Percentiles rank a stretch among this genome's conserved stretches.
Evolutionary conservation across 768 basidiomycete genomes (phyloP).

Genomic region (Trametes gibbosa): DNA sequence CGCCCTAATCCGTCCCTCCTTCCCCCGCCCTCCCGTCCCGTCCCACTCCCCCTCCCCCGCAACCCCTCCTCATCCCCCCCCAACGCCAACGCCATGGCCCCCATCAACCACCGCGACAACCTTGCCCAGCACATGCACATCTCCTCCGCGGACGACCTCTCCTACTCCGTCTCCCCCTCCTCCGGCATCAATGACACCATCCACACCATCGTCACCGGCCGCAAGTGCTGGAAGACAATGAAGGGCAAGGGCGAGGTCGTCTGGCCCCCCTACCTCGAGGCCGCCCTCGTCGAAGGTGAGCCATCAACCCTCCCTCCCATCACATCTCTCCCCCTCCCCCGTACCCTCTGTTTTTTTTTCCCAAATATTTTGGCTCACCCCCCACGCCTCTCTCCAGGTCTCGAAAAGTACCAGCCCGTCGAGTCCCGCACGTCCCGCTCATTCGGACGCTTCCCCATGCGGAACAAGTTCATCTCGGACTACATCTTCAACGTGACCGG

Average conservation of each 20-base stretch:
- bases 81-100: constrained; percentile 16
- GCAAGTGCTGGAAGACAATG: constrained; percentile 65
- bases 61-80: constrained; percentile 9
- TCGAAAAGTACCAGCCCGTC: constrained; percentile 30
- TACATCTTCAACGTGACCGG: constrained; percentile 71
- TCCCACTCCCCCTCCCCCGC: not conserved
- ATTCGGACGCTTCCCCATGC: constrained; percentile 31
- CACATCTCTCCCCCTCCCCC: no score
- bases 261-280: constrained; percentile 81
- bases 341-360: no score
- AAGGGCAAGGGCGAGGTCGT: constrained; percentile 72
- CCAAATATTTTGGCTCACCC: no score
- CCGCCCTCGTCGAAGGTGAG: constrained; percentile 70
- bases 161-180: constrained; percentile 26
- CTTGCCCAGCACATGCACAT: constrained; percentile 28
- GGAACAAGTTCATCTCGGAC: constrained; percentile 42
- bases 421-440: constrained; percentile 29
- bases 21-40: constrained; percentile 15
- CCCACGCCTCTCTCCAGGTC: constrained; percentile 22
- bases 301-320: no score
- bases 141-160: constrained; percentile 31
- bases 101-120: constrained; percentile 20
- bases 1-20: constrained; percentile 14
- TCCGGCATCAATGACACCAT: constrained; percentile 28
- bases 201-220: constrained; percentile 32